Conservation (phyloP, 345 rosid genomes). For the Lepidium didymum region DNA sequence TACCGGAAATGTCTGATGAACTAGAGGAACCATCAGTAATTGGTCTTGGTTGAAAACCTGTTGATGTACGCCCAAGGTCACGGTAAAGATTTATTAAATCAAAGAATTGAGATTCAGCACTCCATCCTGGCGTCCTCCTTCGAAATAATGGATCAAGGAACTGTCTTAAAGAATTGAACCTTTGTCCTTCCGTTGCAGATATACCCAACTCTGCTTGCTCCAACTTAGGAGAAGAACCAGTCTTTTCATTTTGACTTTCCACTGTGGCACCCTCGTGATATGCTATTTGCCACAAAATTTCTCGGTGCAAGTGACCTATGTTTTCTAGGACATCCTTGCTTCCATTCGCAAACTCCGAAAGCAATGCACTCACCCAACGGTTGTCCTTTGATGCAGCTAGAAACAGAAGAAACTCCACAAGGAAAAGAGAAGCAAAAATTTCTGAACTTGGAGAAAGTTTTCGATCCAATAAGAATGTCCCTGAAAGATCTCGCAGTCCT, state of each 20-base stretch:
- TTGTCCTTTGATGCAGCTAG: conserved; percentile 92
- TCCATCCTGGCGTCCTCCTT: conserved; percentile 82
- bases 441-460: conserved; percentile 44
- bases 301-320: conserved; percentile 80
- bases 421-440: conserved; percentile 75
- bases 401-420: conserved; percentile 84
- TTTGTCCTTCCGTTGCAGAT: conserved; percentile 60
- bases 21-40: conserved; percentile 48
- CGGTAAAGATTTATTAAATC: conserved; percentile 86
- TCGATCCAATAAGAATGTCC: conserved; percentile 69
- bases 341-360: conserved; percentile 70
- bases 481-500: conserved; percentile 46
- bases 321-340: conserved; percentile 84
- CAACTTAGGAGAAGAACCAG: conserved; percentile 37
- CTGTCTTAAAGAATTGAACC: conserved; percentile 82
- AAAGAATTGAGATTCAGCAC: conserved; percentile 81
- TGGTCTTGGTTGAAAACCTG: conserved; percentile 63
- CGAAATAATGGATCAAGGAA: conserved; percentile 85
- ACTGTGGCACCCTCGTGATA: conserved; percentile 68
- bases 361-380: conserved; percentile 92
- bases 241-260: conserved; percentile 43
- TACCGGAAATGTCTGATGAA: conserved; percentile 48
- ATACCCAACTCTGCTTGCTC: conserved; percentile 47
- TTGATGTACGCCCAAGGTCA: conserved; percentile 75
- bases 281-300: conserved; percentile 86